Percentiles rank a stretch among this genome's conserved stretches.
Conservation (phyloP, 306 rosid species). For the Trichosanthes cucumerina region DNA sequence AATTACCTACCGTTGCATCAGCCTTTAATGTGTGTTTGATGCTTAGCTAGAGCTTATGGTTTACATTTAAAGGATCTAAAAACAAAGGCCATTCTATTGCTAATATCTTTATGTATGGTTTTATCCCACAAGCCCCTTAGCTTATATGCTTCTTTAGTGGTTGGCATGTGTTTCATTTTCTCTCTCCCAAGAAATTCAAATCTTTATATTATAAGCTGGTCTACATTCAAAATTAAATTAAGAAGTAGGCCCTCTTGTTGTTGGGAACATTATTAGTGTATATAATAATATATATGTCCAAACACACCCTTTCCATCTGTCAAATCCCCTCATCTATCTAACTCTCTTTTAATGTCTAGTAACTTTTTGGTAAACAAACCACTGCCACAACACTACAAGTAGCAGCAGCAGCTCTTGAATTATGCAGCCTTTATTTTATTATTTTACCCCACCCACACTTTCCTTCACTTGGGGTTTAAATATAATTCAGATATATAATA, state of each 20-base stretch:
- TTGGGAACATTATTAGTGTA: not conserved
- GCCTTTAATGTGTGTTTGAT: conserved; percentile 19
- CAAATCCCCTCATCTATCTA: conserved; percentile 17
- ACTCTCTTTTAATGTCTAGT: not conserved
- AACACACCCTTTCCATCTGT: conserved; percentile 45
- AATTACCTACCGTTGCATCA: conserved; percentile 20
- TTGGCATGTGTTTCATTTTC: conserved; percentile 42
- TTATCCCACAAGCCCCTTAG: conserved; percentile 27
- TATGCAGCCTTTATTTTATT: not conserved
- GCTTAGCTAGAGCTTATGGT: conserved; percentile 35
- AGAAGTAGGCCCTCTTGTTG: conserved; percentile 20
- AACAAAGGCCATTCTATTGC: conserved; percentile 24
- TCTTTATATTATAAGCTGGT: not conserved
- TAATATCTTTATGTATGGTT: conserved; percentile 18
- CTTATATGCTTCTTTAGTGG: conserved; percentile 31
- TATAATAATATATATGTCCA: conserved; percentile 11
- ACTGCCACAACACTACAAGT: not conserved
- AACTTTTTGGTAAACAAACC: not conserved
- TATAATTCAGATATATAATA: no score
- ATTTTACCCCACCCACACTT: not conserved
- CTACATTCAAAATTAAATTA: not conserved
- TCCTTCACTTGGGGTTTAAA: not conserved
- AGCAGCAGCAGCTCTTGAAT: not conserved
- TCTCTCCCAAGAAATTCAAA: conserved; percentile 14
- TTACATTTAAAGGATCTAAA: conserved; percentile 45